Conservation (phyloP, 306 rosid genomes). For the Acacia crassicarpa region DNA sequence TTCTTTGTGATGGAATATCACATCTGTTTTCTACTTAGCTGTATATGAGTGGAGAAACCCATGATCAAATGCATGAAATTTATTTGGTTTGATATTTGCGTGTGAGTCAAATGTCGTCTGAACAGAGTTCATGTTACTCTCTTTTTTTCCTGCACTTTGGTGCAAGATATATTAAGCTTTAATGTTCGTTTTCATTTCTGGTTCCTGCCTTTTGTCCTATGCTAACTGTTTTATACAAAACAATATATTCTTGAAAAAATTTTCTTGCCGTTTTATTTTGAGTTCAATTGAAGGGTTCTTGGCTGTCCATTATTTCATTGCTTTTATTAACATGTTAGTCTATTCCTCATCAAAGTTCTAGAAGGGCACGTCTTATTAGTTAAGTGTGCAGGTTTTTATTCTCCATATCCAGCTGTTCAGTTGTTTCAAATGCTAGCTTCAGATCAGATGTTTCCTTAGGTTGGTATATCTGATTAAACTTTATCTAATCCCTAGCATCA, state of each 20-base stretch:
- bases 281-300: neutral
- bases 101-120: neutral
- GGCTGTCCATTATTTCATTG: conserved; percentile 1
- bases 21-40: neutral
- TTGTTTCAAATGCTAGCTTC: conserved; percentile 67
- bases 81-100: neutral
- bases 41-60: neutral
- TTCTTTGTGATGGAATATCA: neutral
- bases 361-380: conserved; percentile 25
- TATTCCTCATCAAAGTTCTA: conserved; percentile 14
- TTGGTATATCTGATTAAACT: conserved; percentile 30
- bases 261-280: conserved; percentile 23
- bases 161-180: conserved; percentile 6
- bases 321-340: conserved; percentile 18
- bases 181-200: neutral
- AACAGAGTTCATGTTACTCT: neutral
- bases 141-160: neutral
- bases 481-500: conserved; percentile 1
- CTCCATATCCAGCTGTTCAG: conserved; percentile 68
- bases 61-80: neutral
- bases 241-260: neutral
- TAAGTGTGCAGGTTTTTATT: conserved; percentile 59
- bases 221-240: neutral
- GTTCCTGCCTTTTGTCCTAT: neutral
- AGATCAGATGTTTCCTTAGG: conserved; percentile 89